These are phyloP conservation scores for Ambrosia hybrid DNA, from an alignment of 140 eudicot species.

Conservation along the genomic window DNA sequence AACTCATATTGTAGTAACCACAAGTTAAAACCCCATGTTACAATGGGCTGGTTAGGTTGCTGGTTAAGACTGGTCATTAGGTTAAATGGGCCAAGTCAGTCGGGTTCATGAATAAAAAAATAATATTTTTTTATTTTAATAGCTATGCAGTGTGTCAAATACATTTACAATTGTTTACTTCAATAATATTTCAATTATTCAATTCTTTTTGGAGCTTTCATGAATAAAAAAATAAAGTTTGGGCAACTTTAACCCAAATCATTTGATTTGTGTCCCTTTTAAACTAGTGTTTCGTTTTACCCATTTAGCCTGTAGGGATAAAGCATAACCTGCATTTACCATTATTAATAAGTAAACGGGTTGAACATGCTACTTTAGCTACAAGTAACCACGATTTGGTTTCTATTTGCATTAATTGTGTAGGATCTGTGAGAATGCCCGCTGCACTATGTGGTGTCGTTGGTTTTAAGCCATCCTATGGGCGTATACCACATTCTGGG, in stretches of 20 bases:
- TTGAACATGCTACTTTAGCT: slow-evolving; percentile 1
- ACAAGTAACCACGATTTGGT: background rate
- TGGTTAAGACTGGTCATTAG: background rate
- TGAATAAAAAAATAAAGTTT: background rate
- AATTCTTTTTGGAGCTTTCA: background rate
- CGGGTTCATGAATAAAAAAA: too few species aligned
- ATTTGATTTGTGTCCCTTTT: background rate
- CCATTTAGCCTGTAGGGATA: background rate
- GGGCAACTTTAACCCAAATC: background rate
- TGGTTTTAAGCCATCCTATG: slow-evolving; percentile 88
- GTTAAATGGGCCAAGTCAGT: background rate
- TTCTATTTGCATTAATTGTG: slow-evolving; percentile 6
- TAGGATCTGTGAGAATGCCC: slow-evolving; percentile 97
- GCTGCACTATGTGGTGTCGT: slow-evolving; percentile 97
- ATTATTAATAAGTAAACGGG: background rate
- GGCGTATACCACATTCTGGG: slow-evolving; percentile 87
- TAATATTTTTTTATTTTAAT: background rate
- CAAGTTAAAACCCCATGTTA: slow-evolving; percentile 4
- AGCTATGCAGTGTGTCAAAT: background rate
- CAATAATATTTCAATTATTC: background rate
- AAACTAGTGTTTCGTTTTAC: background rate
- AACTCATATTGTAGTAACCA: background rate
- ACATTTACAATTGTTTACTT: background rate
- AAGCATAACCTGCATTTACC: background rate
- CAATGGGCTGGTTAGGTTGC: background rate